Percentiles rank a stretch among this genome's conserved stretches.
phyloP scores from a whole-genome alignment of 164 flowering plant species.

The Annona squamosa region DNA sequence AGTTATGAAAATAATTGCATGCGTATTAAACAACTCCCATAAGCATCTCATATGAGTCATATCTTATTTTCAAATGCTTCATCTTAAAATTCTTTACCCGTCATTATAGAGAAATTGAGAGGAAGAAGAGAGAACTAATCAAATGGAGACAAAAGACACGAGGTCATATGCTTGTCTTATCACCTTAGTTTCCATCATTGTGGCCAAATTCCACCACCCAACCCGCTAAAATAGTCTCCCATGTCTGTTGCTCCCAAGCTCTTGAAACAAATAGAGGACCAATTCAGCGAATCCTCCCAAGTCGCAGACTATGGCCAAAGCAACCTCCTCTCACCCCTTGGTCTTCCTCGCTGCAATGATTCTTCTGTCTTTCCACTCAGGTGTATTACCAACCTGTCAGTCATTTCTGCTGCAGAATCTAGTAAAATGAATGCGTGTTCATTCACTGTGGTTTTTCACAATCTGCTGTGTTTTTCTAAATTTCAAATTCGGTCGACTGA shows the following conservation, averaged over 20 bases:
- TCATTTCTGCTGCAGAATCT: neutral
- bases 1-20: too few relatives aligned
- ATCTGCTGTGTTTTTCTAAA: neutral
- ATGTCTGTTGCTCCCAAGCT: neutral
- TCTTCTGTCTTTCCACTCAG: slow-evolving; percentile 29
- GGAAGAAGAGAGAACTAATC: neutral
- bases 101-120: neutral
- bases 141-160: neutral
- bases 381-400: slow-evolving; percentile 11
- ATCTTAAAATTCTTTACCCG: neutral
- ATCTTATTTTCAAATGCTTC: neutral
- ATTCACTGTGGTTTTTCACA: neutral
- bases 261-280: neutral
- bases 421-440: neutral
- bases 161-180: neutral
- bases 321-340: slow-evolving; percentile 15
- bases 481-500: neutral
- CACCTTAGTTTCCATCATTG: neutral
- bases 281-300: neutral
- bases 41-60: neutral
- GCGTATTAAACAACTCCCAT: neutral
- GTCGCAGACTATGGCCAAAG: slow-evolving; percentile 17
- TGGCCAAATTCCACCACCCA: neutral
- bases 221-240: neutral
- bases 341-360: slow-evolving; percentile 4